Conservation (phyloP, 257 asterid genomes). For the Eustoma russellianum region DNA sequence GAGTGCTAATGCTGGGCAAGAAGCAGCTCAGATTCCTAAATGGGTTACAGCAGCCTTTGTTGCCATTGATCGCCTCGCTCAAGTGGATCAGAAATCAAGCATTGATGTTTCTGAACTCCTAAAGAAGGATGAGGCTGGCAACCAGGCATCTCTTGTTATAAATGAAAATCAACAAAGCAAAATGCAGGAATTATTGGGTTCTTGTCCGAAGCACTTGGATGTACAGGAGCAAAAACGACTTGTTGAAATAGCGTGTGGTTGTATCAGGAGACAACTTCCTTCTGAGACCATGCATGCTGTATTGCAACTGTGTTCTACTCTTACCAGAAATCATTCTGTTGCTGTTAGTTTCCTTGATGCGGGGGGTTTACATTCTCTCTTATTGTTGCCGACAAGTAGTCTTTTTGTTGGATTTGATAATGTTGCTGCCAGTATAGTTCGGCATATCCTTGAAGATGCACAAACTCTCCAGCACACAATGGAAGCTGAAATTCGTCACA, state of each 20-base stretch:
- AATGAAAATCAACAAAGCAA: slow-evolving; percentile 63
- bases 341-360: slow-evolving; percentile 81
- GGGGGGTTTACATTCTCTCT: slow-evolving; percentile 68
- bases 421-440: slow-evolving; percentile 62
- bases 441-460: slow-evolving; percentile 87
- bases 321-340: slow-evolving; percentile 69
- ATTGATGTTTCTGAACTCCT: slow-evolving; percentile 57
- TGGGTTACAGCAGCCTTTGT: slow-evolving; percentile 94
- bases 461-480: slow-evolving; percentile 95
- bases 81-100: slow-evolving; percentile 54
- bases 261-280: slow-evolving; percentile 65
- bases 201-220: slow-evolving; percentile 52
- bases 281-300: slow-evolving; percentile 91
- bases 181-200: slow-evolving; percentile 33
- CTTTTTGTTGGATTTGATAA: slow-evolving; percentile 86
- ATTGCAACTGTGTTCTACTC: slow-evolving; percentile 84
- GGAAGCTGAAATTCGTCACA: slow-evolving; percentile 93
- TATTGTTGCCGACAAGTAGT: slow-evolving; percentile 67
- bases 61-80: slow-evolving; percentile 90
- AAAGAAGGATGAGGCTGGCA: slow-evolving; percentile 46
- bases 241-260: slow-evolving; percentile 64
- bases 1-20: slow-evolving; percentile 54
- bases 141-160: slow-evolving; percentile 45
- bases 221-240: slow-evolving; percentile 63
- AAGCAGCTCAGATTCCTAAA: slow-evolving; percentile 56